Evolutionary conservation across 768 basidiomycete genomes (phyloP), one percentile per base, ranked within the genome.

Genomic region (Boletus rex-veris): DNA sequence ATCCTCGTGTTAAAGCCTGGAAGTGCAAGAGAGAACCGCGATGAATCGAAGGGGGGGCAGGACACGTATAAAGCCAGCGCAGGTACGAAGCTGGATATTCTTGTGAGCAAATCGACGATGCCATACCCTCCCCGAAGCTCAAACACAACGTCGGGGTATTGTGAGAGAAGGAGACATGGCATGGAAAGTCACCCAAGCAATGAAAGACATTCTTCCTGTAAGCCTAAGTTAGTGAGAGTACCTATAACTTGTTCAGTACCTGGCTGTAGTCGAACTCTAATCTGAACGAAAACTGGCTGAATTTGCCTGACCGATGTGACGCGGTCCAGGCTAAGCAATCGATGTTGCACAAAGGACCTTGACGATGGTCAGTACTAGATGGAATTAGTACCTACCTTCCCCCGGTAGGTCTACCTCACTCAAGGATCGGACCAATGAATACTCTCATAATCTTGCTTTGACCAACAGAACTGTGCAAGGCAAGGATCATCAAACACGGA

Each of bases 51-150:
- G 7, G 52, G 69, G 77, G 35, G 16, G 81, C 80, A 85, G 1
- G 80, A 81, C 67, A 81, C 67, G 62, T 85, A 86, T 15, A 85
- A 68, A 45, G 85, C 76, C 7, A 83, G 67, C 58, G 84, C 83
- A 0, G 81, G 81, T 50, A 82, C 80, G 59, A 81, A 82, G 19
- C 78, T 77, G 43, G 19, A 28, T 28, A 28, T 24, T 24, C 24
- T 24, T 24, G n/a, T 18, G 12, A 35, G 21, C 26, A 28, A 28
- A 28, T 28, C 26, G 26, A 28, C 7, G 26, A 28, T 28, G 26
- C 26, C 26, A 21, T 3, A 21, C 21, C 21, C 21, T 21, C 21
- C 19, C 19, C 26, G 7, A 26, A 26, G 26, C 8, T 26, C 26
- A 26, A 26, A 26, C 26, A 8, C 26, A 18, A 40, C 16, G 53